phyloP scores from a whole-genome alignment of 2,329 filamentous ascomycete genomes.

The Diaporthe longicolla region DNA sequence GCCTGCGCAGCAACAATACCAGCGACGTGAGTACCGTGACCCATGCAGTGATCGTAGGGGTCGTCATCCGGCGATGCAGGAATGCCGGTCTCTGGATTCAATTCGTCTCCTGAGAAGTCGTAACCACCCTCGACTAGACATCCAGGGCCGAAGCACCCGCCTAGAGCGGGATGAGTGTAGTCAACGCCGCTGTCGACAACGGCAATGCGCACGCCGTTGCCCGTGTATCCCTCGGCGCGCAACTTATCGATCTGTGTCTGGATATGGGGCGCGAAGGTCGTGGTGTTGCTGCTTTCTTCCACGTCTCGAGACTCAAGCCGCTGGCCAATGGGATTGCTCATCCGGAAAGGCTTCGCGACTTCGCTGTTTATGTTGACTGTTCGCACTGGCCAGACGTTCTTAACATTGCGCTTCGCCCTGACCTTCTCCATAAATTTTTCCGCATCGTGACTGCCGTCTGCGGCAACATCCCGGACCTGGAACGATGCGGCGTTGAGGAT shows the following conservation, averaged over 20 bases:
- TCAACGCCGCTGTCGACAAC: constrained; percentile 55
- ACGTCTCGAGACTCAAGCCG: constrained; percentile 1
- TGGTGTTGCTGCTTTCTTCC: constrained; percentile 5
- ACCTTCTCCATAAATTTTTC: constrained; percentile 19
- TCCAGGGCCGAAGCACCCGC: constrained; percentile 57
- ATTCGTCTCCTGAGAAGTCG: constrained; percentile 54
- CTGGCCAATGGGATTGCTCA: not conserved
- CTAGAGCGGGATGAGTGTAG: constrained; percentile 56
- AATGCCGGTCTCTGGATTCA: constrained; percentile 47
- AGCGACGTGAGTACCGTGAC: constrained; percentile 50
- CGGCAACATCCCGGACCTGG: constrained; percentile 7
- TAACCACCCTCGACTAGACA: constrained; percentile 54
- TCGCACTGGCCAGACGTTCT: constrained; percentile 14
- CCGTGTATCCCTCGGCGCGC: constrained; percentile 12
- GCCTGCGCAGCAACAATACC: constrained; percentile 20
- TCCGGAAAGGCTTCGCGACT: not conserved
- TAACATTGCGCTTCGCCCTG: constrained; percentile 19
- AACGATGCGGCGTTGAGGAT: constrained; percentile 21
- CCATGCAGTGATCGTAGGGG: constrained; percentile 50
- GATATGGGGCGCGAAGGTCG: constrained; percentile 10
- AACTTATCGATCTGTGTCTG: constrained; percentile 28
- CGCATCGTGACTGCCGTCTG: constrained; percentile 13
- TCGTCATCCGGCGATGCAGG: constrained; percentile 49
- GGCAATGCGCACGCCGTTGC: constrained; percentile 19
- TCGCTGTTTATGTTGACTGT: constrained; percentile 16